phyloP scores from a whole-genome alignment of 768 basidiomycete genomes.

The Hygrocybe coccinea region DNA sequence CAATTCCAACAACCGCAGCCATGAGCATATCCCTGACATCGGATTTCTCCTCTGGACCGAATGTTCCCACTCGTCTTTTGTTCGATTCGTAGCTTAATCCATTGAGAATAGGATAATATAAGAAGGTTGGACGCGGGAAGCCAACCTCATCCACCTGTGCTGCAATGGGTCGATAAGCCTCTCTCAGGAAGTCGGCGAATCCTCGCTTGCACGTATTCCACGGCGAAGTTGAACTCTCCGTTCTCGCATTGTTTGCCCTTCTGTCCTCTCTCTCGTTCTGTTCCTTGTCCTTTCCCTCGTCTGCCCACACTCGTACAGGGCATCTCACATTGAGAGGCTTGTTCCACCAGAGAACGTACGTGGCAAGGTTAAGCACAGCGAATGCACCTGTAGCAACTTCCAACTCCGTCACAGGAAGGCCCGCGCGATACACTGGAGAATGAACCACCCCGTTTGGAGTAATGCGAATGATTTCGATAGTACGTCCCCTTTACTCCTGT shows the following conservation, averaged over 20 bases:
- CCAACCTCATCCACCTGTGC: neutral
- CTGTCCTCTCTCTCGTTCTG: neutral
- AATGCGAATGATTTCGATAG: constrained; percentile 23
- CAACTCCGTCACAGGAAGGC: constrained; percentile 25
- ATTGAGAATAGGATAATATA: no score
- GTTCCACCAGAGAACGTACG: constrained; percentile 33
- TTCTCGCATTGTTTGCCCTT: neutral
- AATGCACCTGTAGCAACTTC: constrained; percentile 30
- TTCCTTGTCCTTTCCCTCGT: neutral
- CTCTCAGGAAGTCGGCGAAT: neutral
- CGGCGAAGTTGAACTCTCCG: neutral
- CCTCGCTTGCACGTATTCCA: neutral
- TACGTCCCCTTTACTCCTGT: constrained; percentile 25
- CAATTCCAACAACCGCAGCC: constrained; percentile 3
- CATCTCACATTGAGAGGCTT: constrained; percentile 29
- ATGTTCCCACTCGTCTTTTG: no score
- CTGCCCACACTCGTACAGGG: constrained; percentile 9
- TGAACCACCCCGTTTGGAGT: constrained; percentile 29
- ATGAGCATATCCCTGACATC: neutral
- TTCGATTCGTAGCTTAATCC: neutral
- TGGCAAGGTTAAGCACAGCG: constrained; percentile 22
- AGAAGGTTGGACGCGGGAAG: neutral
- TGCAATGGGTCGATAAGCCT: neutral
- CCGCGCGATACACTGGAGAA: constrained; percentile 26
- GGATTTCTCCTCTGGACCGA: neutral